A percentile compares a stretch with the other conserved stretches of the same genome.
Conservation (phyloP, 2,329 filamentous ascomycete genomes). For the Diplodia corticola region DNA sequence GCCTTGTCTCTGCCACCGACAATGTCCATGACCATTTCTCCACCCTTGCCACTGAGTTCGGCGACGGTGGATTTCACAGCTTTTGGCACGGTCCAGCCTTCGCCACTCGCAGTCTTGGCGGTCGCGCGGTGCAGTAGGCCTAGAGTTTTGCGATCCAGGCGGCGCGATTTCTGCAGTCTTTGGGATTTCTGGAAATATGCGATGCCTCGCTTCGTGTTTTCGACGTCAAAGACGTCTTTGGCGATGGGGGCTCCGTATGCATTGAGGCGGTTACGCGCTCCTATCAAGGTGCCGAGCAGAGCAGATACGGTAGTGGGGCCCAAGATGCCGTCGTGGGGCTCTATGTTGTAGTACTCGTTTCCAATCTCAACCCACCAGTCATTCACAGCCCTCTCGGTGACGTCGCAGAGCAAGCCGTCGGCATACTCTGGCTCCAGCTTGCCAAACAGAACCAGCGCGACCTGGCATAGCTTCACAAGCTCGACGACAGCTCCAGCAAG, state of each 20-base stretch:
- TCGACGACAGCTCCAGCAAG: constrained; percentile 80
- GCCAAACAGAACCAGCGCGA: constrained; percentile 83
- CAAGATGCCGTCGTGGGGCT: constrained; percentile 88
- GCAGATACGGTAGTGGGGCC: constrained; percentile 90
- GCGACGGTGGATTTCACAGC: constrained; percentile 95
- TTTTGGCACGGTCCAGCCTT: constrained; percentile 88
- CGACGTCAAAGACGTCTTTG: constrained; percentile 90
- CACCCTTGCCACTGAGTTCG: constrained; percentile 89
- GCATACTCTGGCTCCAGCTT: constrained; percentile 86
- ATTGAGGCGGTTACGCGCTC: constrained; percentile 84
- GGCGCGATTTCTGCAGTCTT: constrained; percentile 73
- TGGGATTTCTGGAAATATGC: constrained; percentile 86
- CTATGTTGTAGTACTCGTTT: constrained; percentile 85
- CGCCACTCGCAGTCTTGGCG: constrained; percentile 83
- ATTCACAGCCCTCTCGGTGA: constrained; percentile 84
- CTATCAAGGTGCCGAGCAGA: constrained; percentile 82
- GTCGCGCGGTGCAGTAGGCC: constrained; percentile 79
- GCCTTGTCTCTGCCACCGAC: constrained; percentile 80
- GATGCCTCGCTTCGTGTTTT: constrained; percentile 79
- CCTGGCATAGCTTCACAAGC: constrained; percentile 86
- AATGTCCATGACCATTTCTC: constrained; percentile 94
- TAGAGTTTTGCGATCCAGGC: constrained; percentile 80
- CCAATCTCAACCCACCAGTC: constrained; percentile 98
- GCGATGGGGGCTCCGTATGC: constrained; percentile 79
- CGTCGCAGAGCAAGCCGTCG: constrained; percentile 88